phyloP scores from a whole-genome alignment of 2,329 filamentous ascomycete species.

The Rutstroemia sp. region DNA sequence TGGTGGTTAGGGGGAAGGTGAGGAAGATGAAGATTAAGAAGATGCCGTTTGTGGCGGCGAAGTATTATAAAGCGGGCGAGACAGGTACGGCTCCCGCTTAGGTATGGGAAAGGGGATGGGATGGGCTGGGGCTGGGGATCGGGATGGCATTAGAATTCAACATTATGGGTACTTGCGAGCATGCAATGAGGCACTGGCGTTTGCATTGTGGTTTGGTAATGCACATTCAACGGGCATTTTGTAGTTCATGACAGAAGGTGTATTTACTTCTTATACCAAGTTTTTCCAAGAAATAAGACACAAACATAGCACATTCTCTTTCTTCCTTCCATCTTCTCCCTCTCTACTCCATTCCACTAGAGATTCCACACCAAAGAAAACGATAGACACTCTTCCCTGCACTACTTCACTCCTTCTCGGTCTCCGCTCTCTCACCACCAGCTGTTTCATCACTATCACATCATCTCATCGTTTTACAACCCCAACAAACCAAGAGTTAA shows the following conservation, averaged over 20 bases:
- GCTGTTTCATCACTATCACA: no score
- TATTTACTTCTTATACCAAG: neutral
- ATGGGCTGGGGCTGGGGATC: neutral
- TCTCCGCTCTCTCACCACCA: no score
- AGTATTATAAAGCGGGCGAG: constrained; percentile 42
- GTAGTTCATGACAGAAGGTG: neutral
- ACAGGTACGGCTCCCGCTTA: constrained; percentile 2
- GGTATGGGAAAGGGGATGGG: neutral
- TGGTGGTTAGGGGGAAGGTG: constrained; percentile 58
- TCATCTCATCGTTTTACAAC: no score
- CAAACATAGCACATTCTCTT: no score
- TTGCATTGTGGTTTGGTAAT: neutral
- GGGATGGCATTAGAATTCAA: neutral
- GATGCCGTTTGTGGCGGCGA: constrained; percentile 65
- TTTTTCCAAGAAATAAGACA: no score
- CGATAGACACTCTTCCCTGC: no score
- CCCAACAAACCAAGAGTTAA: no score
- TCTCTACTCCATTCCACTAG: no score
- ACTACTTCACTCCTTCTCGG: no score
- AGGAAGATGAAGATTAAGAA: constrained; percentile 58
- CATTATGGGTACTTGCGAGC: neutral
- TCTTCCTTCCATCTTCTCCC: no score
- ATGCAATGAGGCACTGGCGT: neutral
- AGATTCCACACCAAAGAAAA: no score
- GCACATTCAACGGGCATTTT: neutral